These are phyloP conservation scores for Bidens hawaiensis DNA, from an alignment of 140 eudicot genomes.

Conservation along the genomic window DNA sequence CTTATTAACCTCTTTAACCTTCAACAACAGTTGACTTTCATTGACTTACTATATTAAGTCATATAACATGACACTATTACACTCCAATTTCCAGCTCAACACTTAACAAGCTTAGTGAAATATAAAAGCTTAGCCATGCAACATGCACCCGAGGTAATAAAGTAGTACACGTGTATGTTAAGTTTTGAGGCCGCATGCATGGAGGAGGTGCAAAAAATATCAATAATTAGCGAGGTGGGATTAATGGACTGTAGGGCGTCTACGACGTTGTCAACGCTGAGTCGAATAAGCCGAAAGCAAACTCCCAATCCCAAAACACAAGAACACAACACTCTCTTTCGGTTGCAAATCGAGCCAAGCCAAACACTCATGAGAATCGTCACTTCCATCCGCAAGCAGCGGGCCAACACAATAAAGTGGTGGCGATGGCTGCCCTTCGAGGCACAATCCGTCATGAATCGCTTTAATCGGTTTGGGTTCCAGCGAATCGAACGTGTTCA, in stretches of 20 bases:
- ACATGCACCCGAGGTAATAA: slow-evolving; percentile 32
- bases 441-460: slow-evolving; percentile 34
- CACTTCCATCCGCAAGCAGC: slow-evolving; percentile 22
- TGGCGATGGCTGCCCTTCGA: slow-evolving; percentile 32
- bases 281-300: slow-evolving; percentile 32
- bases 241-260: slow-evolving; percentile 30
- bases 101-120: slow-evolving; percentile 22
- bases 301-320: slow-evolving; percentile 54
- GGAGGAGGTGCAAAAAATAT: slow-evolving; percentile 39
- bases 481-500: slow-evolving; percentile 43
- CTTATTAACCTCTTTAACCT: too few species aligned
- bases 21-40: too few species aligned
- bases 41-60: too few species aligned
- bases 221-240: slow-evolving; percentile 33
- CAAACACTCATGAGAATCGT: slow-evolving; percentile 32
- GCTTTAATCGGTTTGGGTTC: slow-evolving; percentile 46
- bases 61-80: too few species aligned
- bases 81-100: slow-evolving; percentile 9
- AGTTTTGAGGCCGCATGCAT: slow-evolving; percentile 10
- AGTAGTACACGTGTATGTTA: slow-evolving; percentile 36
- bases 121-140: slow-evolving; percentile 14
- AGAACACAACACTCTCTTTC: slow-evolving; percentile 38
- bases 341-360: slow-evolving; percentile 63
- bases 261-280: slow-evolving; percentile 25
- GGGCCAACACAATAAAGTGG: slow-evolving; percentile 56